Conservation (phyloP, 305 asterid genomes). For the Fraxinus greggii region DNA sequence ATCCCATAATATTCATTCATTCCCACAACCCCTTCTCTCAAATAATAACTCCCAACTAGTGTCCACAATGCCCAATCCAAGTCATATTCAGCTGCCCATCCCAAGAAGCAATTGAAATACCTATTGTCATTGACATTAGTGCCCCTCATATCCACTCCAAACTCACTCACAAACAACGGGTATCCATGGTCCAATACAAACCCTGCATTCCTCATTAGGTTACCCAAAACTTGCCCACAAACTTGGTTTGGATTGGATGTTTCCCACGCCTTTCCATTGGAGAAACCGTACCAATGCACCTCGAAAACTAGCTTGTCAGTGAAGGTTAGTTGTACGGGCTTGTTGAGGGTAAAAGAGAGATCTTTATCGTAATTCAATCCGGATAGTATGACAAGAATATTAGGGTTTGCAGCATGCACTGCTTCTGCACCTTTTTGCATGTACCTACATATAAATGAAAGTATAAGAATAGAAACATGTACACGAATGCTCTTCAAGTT, state of each 20-base stretch:
- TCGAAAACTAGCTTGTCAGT: slow-evolving; percentile 63
- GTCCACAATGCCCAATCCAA: slow-evolving; percentile 95
- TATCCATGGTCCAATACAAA: slow-evolving; percentile 73
- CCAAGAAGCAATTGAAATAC: slow-evolving; percentile 78
- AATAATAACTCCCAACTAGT: slow-evolving; percentile 75
- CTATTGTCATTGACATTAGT: slow-evolving; percentile 79
- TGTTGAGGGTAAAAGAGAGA: slow-evolving; percentile 52
- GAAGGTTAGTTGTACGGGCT: slow-evolving; percentile 52
- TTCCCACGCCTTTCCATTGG: slow-evolving; percentile 69
- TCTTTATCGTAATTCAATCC: slow-evolving; percentile 72
- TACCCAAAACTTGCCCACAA: slow-evolving; percentile 54
- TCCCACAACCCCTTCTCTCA: slow-evolving; percentile 66
- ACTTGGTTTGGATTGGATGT: slow-evolving; percentile 69
- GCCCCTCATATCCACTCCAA: slow-evolving; percentile 80
- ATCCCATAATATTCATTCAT: slow-evolving; percentile 72
- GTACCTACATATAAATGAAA: slow-evolving; percentile 36
- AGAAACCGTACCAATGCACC: slow-evolving; percentile 86
- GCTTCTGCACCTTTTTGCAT: slow-evolving; percentile 90
- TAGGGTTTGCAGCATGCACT: slow-evolving; percentile 77
- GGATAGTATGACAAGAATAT: slow-evolving; percentile 64
- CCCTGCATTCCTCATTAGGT: slow-evolving; percentile 46
- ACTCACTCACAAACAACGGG: slow-evolving; percentile 88
- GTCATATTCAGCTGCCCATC: slow-evolving; percentile 85
- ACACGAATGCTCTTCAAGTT: not conserved
- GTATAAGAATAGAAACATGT: not conserved